Base-by-base conservation (phyloP, 192 early-diverging fungal genomes). In the Coemansia sp. region DNA sequence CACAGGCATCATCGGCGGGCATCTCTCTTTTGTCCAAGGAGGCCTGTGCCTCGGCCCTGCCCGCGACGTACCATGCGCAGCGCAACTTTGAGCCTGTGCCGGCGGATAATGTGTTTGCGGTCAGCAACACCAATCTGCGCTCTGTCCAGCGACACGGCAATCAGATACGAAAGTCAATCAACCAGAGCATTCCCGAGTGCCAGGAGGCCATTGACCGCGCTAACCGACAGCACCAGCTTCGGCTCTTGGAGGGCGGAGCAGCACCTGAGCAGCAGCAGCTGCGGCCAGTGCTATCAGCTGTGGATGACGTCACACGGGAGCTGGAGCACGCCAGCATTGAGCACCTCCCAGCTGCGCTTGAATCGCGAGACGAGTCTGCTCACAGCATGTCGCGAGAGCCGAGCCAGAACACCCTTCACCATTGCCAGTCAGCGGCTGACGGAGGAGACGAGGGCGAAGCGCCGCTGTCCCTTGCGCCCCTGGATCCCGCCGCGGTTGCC, bases 11-110 rank as follows among this genome's bases (percentile, higher is more conserved):
- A 9, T 64, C 77, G n/a, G 60, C 52, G 10, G 68, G 68, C 59
- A 58, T 11, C 6, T 14, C 26, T 14, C 12, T 53, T 28, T 31
- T 73, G 36, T 42, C 43, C 38, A 57, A 57, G 38, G 70, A 78
- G 20, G 18, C 16, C 58, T 31, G 23, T 14, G 20, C 39, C 25
- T 20, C 18, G 21, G 45, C 45, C 0, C 61, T 50, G 34, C 62
- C 42, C 42, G 38, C 69, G 23, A 59, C 66, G 8, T 80, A 80
- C 55, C 68, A 60, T 28, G 69, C 77, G 2, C 71, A 80, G 77
- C 72, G 77, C 57, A 71, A 66, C 55, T 75, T 75, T 63, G 72
- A 72, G 66, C 77, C 77, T 0, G 72, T 80, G 52, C 68, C 61
- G 21, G 65, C 66, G n/a, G 69, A 72, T 69, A 71, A 68, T 59